Percentiles rank a stretch among this genome's conserved stretches.
These are phyloP conservation scores for Verbena officinalis DNA, from an alignment of 257 asterid genomes.

Conservation along the genomic window DNA sequence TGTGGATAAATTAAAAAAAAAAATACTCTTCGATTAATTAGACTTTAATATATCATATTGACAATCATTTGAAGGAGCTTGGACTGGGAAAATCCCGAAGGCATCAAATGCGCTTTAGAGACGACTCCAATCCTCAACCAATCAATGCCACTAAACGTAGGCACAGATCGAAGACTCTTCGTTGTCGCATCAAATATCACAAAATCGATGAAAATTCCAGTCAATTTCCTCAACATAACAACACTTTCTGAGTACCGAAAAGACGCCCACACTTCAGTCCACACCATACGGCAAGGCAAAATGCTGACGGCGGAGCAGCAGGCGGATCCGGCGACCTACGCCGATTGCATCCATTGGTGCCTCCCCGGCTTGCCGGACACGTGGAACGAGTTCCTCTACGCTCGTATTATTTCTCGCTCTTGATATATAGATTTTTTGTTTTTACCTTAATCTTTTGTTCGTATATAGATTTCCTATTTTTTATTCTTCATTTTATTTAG, in stretches of 20 bases:
- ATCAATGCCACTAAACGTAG: slow-evolving; percentile 61
- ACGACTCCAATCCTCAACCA: slow-evolving; percentile 63
- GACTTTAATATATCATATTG: too few species aligned
- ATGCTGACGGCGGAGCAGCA: slow-evolving; percentile 63
- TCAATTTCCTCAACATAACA: slow-evolving; percentile 57
- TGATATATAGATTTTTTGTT: slow-evolving; percentile 22
- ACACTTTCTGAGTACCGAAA: slow-evolving; percentile 69
- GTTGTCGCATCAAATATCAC: slow-evolving; percentile 60
- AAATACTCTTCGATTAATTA: too few species aligned
- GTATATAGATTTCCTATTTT: neutral
- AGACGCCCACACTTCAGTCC: slow-evolving; percentile 82
- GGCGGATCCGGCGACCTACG: slow-evolving; percentile 61
- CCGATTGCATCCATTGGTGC: slow-evolving; percentile 90
- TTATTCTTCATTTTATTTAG: neutral
- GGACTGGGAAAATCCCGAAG: slow-evolving; percentile 80
- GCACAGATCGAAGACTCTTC: slow-evolving; percentile 58
- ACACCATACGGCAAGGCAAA: slow-evolving; percentile 72
- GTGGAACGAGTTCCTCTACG: slow-evolving; percentile 66
- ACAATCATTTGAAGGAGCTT: slow-evolving; percentile 58
- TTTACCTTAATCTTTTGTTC: neutral
- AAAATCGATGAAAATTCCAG: slow-evolving; percentile 45
- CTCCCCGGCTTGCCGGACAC: slow-evolving; percentile 81
- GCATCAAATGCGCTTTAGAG: slow-evolving; percentile 77
- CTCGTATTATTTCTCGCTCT: slow-evolving; percentile 31
- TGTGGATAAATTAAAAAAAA: too few species aligned